Conservation (phyloP, 352 stramenopile species). For the Thalassiosira gravida region DNA sequence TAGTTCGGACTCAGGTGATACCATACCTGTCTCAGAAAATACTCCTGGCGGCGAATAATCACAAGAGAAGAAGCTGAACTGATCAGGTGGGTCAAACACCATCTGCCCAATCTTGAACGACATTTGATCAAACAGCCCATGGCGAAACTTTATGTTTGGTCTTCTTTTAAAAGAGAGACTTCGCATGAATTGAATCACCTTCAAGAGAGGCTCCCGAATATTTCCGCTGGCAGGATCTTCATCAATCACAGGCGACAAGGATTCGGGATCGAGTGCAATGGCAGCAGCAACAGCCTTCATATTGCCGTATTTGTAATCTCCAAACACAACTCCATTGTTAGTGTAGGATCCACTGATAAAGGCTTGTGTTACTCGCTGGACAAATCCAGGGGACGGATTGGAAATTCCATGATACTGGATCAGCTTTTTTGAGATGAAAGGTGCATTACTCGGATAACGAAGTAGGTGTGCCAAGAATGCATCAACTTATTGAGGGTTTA, state of each 20-base stretch:
- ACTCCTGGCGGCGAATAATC: slow-evolving; percentile 58
- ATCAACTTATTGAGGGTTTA: slow-evolving; percentile 74
- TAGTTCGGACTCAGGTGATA: slow-evolving; percentile 50
- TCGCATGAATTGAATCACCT: slow-evolving; percentile 67
- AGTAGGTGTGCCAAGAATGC: slow-evolving; percentile 75
- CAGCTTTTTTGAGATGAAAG: slow-evolving; percentile 69
- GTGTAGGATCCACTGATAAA: slow-evolving; percentile 64
- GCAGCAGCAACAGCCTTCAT: slow-evolving; percentile 71
- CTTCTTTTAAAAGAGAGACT: slow-evolving; percentile 44
- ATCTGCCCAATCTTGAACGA: slow-evolving; percentile 70
- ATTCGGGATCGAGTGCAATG: slow-evolving; percentile 74
- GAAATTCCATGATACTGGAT: slow-evolving; percentile 74
- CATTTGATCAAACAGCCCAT: slow-evolving; percentile 33
- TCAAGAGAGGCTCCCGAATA: slow-evolving; percentile 72
- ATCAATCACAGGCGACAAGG: slow-evolving; percentile 58
- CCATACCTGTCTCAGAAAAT: slow-evolving; percentile 44
- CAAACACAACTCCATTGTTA: slow-evolving; percentile 53
- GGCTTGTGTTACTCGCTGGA: slow-evolving; percentile 61
- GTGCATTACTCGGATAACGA: slow-evolving; percentile 64
- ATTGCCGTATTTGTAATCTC: slow-evolving; percentile 68
- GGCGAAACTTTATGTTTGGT: slow-evolving; percentile 34
- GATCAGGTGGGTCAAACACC: slow-evolving; percentile 58
- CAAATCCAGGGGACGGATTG: slow-evolving; percentile 75
- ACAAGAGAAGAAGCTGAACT: slow-evolving; percentile 64
- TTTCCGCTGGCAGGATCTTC: slow-evolving; percentile 66